These are phyloP conservation scores for Trichoderma koningii DNA, from an alignment of 2,329 filamentous ascomycete genomes.

Conservation along the genomic window DNA sequence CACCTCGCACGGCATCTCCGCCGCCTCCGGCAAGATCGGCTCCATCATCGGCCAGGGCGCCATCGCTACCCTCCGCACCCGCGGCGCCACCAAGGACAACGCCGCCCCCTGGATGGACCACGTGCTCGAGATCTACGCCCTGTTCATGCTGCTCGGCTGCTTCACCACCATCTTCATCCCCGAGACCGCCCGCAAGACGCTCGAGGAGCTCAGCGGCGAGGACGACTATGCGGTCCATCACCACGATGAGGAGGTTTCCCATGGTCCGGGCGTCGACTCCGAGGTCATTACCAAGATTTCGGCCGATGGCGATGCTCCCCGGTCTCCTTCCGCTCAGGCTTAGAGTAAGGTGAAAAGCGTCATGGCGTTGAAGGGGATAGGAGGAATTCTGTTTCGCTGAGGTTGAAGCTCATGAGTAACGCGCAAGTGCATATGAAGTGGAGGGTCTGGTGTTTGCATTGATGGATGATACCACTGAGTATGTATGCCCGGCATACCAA, in stretches of 20 bases:
- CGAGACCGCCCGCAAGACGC: constrained; percentile 73
- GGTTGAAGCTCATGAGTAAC: constrained; percentile 7
- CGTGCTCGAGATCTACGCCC: constrained; percentile 71
- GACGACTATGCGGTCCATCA: constrained; percentile 37
- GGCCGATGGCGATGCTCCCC: constrained; percentile 14
- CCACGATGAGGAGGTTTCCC: not conserved
- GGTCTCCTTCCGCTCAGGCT: not conserved
- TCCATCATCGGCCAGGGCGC: constrained; percentile 60
- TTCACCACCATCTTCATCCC: constrained; percentile 70
- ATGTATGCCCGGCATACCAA: constrained; percentile 7
- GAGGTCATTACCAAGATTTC: constrained; percentile 18
- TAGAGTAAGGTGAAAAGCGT: constrained; percentile 11
- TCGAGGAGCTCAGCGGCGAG: constrained; percentile 61
- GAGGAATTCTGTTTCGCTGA: not conserved
- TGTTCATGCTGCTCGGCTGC: constrained; percentile 75
- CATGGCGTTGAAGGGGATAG: not conserved
- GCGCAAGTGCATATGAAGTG: constrained; percentile 24
- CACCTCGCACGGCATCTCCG: constrained; percentile 60
- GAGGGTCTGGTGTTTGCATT: constrained; percentile 11
- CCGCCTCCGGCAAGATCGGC: constrained; percentile 57
- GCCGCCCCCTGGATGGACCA: constrained; percentile 70
- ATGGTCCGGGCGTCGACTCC: not conserved
- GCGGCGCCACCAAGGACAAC: constrained; percentile 44
- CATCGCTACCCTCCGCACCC: constrained; percentile 56
- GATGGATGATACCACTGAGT: constrained; percentile 22